These are phyloP conservation scores for Albifimbria verrucaria DNA, from an alignment of 2,329 filamentous ascomycete genomes.

Conservation along the genomic window DNA sequence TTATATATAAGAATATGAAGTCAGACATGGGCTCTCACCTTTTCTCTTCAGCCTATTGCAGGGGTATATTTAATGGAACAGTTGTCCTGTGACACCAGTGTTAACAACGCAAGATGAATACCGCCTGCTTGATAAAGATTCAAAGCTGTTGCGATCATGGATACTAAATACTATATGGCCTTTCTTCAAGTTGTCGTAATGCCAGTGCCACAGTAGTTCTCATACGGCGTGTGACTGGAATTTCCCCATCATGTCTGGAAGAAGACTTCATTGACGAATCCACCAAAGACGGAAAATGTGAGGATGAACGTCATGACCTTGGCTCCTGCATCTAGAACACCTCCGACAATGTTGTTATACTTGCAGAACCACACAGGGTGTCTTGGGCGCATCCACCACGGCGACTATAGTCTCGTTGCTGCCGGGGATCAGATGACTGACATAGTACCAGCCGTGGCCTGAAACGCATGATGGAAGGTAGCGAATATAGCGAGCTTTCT, in stretches of 20 bases:
- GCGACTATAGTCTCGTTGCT: background rate
- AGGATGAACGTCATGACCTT: slow-evolving; percentile 19
- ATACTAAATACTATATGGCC: too few relatives aligned
- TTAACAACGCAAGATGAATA: too few relatives aligned
- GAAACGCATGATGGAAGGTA: background rate
- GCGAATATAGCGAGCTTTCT: background rate
- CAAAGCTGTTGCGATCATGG: too few relatives aligned
- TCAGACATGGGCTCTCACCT: too few relatives aligned
- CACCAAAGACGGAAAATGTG: slow-evolving; percentile 15
- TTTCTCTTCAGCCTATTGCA: too few relatives aligned
- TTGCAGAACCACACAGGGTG: slow-evolving; percentile 7
- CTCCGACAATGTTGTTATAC: slow-evolving; percentile 9
- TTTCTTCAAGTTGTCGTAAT: too few relatives aligned
- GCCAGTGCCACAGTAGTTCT: background rate
- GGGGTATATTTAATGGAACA: too few relatives aligned
- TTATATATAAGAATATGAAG: too few relatives aligned
- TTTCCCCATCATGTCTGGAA: slow-evolving; percentile 10
- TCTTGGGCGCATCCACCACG: background rate
- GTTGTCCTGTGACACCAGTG: too few relatives aligned
- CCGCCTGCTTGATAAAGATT: too few relatives aligned
- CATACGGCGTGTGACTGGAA: background rate
- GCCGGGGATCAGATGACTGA: background rate
- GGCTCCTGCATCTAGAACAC: slow-evolving; percentile 15
- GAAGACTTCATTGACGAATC: slow-evolving; percentile 9
- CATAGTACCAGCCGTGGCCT: background rate